Percentiles rank a stretch among this genome's conserved stretches.
Conservation (phyloP, 2,329 filamentous ascomycete species). For the Trichophyton benhamiae region DNA sequence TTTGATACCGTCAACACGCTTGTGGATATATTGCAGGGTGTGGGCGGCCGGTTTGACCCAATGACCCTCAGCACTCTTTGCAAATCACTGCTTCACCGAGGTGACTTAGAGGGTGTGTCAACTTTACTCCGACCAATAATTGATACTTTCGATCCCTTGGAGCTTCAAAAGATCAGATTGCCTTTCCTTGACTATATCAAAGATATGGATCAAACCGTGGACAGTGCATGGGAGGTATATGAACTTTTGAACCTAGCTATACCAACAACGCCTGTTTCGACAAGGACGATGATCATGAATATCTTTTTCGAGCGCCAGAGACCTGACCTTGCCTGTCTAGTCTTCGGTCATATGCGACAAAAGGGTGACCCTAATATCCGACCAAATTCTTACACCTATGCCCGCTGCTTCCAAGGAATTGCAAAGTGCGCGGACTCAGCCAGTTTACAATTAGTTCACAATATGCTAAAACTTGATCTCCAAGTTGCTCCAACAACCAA, state of each 20-base stretch:
- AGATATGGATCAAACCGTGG: constrained; percentile 45
- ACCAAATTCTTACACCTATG: constrained; percentile 63
- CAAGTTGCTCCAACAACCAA: constrained; percentile 62
- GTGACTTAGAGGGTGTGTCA: constrained; percentile 66
- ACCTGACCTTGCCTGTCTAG: constrained; percentile 70
- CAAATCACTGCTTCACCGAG: constrained; percentile 58
- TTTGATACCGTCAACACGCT: constrained; percentile 62
- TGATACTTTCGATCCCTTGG: constrained; percentile 33
- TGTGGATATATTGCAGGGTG: constrained; percentile 59
- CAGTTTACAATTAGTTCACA: constrained; percentile 65
- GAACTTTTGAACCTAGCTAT: constrained; percentile 47
- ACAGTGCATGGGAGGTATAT: constrained; percentile 50
- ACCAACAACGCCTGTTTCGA: constrained; percentile 49
- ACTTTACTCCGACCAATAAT: constrained; percentile 64
- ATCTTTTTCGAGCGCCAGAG: constrained; percentile 66
- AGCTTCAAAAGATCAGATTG: constrained; percentile 54
- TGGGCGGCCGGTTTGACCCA: constrained; percentile 56
- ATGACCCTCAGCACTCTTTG: constrained; percentile 64
- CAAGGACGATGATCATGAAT: constrained; percentile 63
- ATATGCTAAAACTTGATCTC: constrained; percentile 90
- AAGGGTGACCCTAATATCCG: constrained; percentile 51
- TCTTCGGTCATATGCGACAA: constrained; percentile 90
- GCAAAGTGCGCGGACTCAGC: constrained; percentile 48
- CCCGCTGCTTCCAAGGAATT: constrained; percentile 64
- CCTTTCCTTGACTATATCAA: constrained; percentile 57